phyloP scores from a whole-genome alignment of 192 early-diverging fungal genomes.

The Irineochytrium annulatum region DNA sequence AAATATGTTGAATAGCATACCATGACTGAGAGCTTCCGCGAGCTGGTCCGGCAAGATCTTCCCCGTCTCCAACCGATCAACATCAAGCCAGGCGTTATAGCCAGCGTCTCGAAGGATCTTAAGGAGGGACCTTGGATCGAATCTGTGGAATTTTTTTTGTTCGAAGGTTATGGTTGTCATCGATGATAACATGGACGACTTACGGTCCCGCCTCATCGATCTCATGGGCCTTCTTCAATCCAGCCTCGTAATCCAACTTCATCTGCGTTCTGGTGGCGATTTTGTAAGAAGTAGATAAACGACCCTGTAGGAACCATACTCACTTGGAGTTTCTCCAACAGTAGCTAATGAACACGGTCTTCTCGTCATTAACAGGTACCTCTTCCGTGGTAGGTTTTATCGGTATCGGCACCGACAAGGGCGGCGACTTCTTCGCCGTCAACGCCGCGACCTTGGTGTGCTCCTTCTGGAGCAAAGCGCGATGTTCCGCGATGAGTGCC shows the following conservation, averaged over 20 bases:
- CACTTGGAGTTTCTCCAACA: slow-evolving; percentile 18
- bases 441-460: no score
- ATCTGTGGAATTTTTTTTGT: neutral
- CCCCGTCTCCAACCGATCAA: slow-evolving; percentile 4
- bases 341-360: slow-evolving; percentile 15
- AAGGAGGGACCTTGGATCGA: slow-evolving; percentile 2
- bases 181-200: neutral
- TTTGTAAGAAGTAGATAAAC: no score
- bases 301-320: no score
- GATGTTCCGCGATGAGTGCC: no score
- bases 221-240: neutral
- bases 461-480: no score
- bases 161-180: neutral
- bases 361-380: no score
- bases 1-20: no score
- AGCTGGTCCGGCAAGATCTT: neutral
- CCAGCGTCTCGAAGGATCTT: neutral
- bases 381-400: no score
- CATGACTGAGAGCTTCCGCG: neutral
- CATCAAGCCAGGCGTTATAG: slow-evolving; percentile 14
- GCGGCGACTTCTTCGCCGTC: no score
- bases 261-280: slow-evolving; percentile 10
- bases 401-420: no score
- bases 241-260: neutral
- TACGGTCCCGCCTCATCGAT: slow-evolving; percentile 2